phyloP scores from a whole-genome alignment of 768 basidiomycete species.

The Neoboletus brunneissimus region DNA sequence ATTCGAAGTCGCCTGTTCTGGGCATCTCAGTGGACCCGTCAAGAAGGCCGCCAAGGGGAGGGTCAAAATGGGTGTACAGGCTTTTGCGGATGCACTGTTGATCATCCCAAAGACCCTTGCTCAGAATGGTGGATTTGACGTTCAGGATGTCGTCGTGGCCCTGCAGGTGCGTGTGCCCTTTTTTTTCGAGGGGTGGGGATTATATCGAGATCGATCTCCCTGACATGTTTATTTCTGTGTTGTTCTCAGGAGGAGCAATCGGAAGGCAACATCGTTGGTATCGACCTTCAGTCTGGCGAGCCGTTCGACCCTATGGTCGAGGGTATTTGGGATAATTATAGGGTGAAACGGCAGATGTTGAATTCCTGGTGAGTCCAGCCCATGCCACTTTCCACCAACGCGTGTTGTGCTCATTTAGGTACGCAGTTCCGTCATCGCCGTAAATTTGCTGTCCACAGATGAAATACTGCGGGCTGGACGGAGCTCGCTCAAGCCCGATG shows the following conservation, averaged over 20 bases:
- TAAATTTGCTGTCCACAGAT: slow-evolving; percentile 93
- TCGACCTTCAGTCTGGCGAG: slow-evolving; percentile 91
- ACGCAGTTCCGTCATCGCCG: slow-evolving; percentile 83
- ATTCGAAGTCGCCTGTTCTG: slow-evolving; percentile 91
- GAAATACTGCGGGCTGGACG: slow-evolving; percentile 91
- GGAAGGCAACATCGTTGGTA: slow-evolving; percentile 88
- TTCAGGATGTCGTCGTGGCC: slow-evolving; percentile 90
- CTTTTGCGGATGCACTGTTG: slow-evolving; percentile 91
- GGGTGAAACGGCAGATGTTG: slow-evolving; percentile 98
- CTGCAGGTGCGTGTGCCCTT: slow-evolving; percentile 62
- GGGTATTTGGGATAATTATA: slow-evolving; percentile 98
- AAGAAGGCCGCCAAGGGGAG: slow-evolving; percentile 91
- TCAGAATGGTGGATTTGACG: slow-evolving; percentile 94
- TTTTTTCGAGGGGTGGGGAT: not conserved
- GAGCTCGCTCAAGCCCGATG: slow-evolving; percentile 82
- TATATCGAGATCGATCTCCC: slow-evolving; percentile 11
- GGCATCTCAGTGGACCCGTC: slow-evolving; percentile 72
- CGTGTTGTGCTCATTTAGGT: slow-evolving; percentile 26
- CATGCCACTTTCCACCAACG: slow-evolving; percentile 11
- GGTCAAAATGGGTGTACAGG: slow-evolving; percentile 95
- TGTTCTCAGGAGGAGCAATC: slow-evolving; percentile 78
- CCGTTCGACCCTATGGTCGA: slow-evolving; percentile 95
- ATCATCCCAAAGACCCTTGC: slow-evolving; percentile 97
- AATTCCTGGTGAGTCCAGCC: slow-evolving; percentile 77
- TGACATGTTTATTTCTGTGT: slow-evolving; percentile 2